Evolutionary conservation across 208 protist genomes (phyloP).

Genomic region (Trichomonas tenax): DNA sequence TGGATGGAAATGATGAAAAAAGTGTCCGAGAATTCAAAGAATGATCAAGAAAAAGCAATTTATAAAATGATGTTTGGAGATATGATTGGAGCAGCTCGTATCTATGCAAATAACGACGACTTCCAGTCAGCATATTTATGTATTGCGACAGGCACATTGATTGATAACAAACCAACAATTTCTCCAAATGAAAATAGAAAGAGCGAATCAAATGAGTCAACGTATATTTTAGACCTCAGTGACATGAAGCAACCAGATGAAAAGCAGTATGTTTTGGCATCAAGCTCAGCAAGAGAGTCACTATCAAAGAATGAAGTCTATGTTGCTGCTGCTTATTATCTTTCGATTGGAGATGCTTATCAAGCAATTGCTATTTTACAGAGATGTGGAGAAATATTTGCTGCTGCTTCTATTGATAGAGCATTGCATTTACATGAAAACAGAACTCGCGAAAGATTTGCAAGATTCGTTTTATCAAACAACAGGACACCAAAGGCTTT

Average conservation of each 20-base stretch:
- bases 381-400: not conserved
- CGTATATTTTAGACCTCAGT: too few species aligned
- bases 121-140: too few species aligned
- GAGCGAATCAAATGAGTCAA: too few species aligned
- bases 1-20: not conserved
- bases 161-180: too few species aligned
- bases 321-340: not conserved
- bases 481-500: too few species aligned
- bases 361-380: not conserved
- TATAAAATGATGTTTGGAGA: too few species aligned
- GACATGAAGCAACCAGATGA: not conserved
- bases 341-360: not conserved
- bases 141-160: too few species aligned
- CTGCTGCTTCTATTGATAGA: not conserved
- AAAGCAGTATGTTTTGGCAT: not conserved
- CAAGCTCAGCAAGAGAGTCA: not conserved
- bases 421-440: not conserved
- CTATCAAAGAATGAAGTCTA: not conserved
- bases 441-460: not conserved
- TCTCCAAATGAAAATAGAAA: too few species aligned
- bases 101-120: too few species aligned
- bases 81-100: too few species aligned
- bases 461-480: too few species aligned
- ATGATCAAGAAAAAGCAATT: not conserved
- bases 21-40: not conserved